Conservation (phyloP, 1,284 basidiomycete species). For the Ganoderma multipileum region DNA sequence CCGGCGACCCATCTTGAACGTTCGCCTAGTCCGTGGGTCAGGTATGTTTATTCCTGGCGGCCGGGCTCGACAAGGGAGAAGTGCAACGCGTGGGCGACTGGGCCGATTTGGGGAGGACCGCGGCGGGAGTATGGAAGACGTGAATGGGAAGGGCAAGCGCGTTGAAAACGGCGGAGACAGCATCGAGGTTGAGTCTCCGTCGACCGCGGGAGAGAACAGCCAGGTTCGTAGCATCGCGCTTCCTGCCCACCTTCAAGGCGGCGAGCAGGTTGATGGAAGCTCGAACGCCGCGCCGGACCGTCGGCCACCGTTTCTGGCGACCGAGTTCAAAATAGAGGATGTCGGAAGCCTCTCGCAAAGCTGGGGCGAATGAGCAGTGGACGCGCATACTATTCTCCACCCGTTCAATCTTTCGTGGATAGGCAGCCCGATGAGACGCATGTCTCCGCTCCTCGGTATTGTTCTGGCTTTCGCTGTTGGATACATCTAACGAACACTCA, state of each 20-base stretch:
- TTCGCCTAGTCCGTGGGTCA: constrained; percentile 34
- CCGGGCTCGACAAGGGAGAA: constrained; percentile 31
- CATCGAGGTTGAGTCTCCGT: constrained; percentile 19
- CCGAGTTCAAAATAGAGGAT: constrained; percentile 36
- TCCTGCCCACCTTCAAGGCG: constrained; percentile 4
- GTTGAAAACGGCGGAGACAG: constrained; percentile 13
- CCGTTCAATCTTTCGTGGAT: neutral
- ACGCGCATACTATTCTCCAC: neutral
- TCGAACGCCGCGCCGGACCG: constrained; percentile 8
- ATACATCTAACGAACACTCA: constrained; percentile 23
- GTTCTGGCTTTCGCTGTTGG: constrained; percentile 3
- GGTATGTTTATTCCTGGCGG: constrained; percentile 33
- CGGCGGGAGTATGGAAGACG: constrained; percentile 12
- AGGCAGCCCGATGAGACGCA: neutral
- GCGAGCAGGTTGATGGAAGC: constrained; percentile 11
- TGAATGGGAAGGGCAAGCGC: constrained; percentile 19
- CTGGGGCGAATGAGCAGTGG: constrained; percentile 38
- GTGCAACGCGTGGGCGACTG: constrained; percentile 35
- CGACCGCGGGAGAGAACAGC: constrained; percentile 13
- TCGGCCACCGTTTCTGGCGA: constrained; percentile 26
- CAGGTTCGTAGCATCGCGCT: constrained; percentile 3
- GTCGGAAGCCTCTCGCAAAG: constrained; percentile 41
- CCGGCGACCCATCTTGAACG: constrained; percentile 36
- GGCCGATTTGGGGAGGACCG: constrained; percentile 35
- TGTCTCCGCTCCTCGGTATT: neutral